Evolutionary conservation across 768 basidiomycete species (phyloP).

Genomic region (Clitopilus hobsonii): DNA sequence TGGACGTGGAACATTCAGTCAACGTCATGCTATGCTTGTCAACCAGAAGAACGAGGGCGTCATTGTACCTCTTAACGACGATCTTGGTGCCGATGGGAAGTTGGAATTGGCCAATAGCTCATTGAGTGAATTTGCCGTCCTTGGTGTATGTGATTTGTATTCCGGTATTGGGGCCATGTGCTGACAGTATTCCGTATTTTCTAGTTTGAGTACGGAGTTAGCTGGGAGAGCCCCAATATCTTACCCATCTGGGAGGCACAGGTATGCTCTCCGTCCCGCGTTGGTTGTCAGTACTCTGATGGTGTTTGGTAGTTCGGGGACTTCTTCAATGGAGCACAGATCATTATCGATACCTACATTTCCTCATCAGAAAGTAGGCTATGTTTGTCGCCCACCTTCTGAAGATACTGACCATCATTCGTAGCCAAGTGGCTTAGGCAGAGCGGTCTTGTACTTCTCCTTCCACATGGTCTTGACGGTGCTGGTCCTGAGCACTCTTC

Average conservation of each 20-base stretch:
- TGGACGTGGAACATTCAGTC: slow-evolving; percentile 86
- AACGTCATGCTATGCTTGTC: slow-evolving; percentile 88
- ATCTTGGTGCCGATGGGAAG: slow-evolving; percentile 54
- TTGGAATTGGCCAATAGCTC: slow-evolving; percentile 92
- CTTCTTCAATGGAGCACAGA: slow-evolving; percentile 90
- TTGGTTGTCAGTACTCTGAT: not conserved
- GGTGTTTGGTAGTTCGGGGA: slow-evolving; percentile 65
- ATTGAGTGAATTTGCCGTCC: slow-evolving; percentile 84
- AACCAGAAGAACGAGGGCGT: slow-evolving; percentile 82
- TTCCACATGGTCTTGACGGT: slow-evolving; percentile 89
- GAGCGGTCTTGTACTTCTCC: slow-evolving; percentile 78
- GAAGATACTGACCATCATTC: not conserved
- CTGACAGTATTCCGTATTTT: slow-evolving; percentile 1
- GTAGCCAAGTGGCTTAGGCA: slow-evolving; percentile 92
- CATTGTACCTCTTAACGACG: slow-evolving; percentile 76
- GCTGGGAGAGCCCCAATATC: slow-evolving; percentile 81
- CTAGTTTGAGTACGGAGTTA: slow-evolving; percentile 87
- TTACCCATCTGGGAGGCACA: slow-evolving; percentile 93
- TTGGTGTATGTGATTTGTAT: slow-evolving; percentile 54
- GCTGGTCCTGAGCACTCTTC: slow-evolving; percentile 95
- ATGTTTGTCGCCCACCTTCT: not conserved
- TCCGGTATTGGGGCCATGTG: not conserved
- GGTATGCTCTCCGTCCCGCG: slow-evolving; percentile 28
- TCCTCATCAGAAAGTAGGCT: slow-evolving; percentile 76
- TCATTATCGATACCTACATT: slow-evolving; percentile 88